Evolutionary conservation across 805 yeast genomes (phyloP).

Genomic region (Schwanniomyces yamadae): DNA sequence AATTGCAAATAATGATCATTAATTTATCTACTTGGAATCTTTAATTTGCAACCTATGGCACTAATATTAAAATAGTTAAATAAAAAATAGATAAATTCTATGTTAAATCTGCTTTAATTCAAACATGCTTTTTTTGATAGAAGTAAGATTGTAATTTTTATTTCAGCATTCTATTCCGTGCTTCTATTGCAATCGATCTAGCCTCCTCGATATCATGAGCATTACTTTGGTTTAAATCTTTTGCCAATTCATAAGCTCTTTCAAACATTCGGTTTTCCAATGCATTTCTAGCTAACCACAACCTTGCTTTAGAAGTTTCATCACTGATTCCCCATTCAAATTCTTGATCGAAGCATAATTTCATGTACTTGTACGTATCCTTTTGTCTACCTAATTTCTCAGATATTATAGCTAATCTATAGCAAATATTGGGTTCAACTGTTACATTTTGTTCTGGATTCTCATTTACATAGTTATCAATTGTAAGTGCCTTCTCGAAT

Average conservation of each 20-base stretch:
- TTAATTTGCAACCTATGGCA: no score
- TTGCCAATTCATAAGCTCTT: slow-evolving; percentile 71
- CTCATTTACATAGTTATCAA: slow-evolving; percentile 37
- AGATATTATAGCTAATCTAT: slow-evolving; percentile 65
- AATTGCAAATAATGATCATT: no score
- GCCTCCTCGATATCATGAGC: slow-evolving; percentile 90
- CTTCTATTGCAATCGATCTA: slow-evolving; percentile 75
- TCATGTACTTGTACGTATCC: slow-evolving; percentile 64
- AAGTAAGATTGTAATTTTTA: no score
- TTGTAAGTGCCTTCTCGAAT: slow-evolving; percentile 70
- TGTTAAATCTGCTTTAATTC: not conserved
- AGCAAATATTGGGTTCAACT: slow-evolving; percentile 51
- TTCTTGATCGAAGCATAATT: slow-evolving; percentile 64
- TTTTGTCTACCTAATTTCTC: slow-evolving; percentile 52
- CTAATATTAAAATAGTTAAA: no score
- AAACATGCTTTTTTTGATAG: no score
- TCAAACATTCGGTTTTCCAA: slow-evolving; percentile 55
- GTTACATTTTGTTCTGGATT: slow-evolving; percentile 4
- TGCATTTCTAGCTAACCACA: slow-evolving; percentile 82
- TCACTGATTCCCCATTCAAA: slow-evolving; percentile 63
- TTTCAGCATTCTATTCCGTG: slow-evolving; percentile 50
- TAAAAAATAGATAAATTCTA: not conserved
- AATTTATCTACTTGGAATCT: no score
- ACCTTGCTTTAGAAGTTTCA: slow-evolving; percentile 73
- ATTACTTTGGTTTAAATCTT: slow-evolving; percentile 64